Evolutionary conservation across 1,284 basidiomycete genomes (phyloP).

Genomic region (Moesziomyces sp.): DNA sequence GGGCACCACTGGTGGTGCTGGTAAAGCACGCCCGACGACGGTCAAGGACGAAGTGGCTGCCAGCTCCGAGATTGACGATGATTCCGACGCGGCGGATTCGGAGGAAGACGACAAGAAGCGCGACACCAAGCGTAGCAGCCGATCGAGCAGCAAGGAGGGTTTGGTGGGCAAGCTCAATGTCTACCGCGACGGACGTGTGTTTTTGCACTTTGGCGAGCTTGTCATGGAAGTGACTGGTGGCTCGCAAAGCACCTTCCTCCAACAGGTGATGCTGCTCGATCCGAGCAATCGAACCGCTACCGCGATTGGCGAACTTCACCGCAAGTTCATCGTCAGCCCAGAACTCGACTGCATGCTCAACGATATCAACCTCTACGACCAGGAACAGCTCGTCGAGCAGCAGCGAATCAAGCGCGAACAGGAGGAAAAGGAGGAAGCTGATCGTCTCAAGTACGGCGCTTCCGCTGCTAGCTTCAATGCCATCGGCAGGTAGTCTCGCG

Average conservation of each 20-base stretch:
- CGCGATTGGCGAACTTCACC: slow-evolving; percentile 85
- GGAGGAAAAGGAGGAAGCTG: slow-evolving; percentile 26
- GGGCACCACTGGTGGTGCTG: slow-evolving; percentile 51
- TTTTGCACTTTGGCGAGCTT: slow-evolving; percentile 58
- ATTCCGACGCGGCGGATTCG: slow-evolving; percentile 7
- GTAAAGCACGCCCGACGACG: slow-evolving; percentile 13
- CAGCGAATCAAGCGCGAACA: slow-evolving; percentile 12
- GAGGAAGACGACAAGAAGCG: slow-evolving; percentile 31
- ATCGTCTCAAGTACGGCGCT: slow-evolving; percentile 21
- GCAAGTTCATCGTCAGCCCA: slow-evolving; percentile 85
- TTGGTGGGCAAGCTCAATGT: slow-evolving; percentile 61
- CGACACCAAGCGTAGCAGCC: slow-evolving; percentile 4
- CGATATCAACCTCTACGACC: slow-evolving; percentile 67
- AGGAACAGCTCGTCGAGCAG: slow-evolving; percentile 18
- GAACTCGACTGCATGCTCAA: slow-evolving; percentile 81
- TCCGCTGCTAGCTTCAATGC: slow-evolving; percentile 9
- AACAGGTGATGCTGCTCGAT: slow-evolving; percentile 85
- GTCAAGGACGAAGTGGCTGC: slow-evolving; percentile 11
- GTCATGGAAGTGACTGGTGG: slow-evolving; percentile 75
- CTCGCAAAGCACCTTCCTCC: slow-evolving; percentile 86
- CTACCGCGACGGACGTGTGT: slow-evolving; percentile 59
- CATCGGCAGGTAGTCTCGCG: slow-evolving; percentile 9
- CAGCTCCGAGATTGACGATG: slow-evolving; percentile 27
- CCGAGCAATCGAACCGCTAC: slow-evolving; percentile 73
- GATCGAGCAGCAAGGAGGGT: slow-evolving; percentile 36